A percentile compares a stretch with the other conserved stretches of the same genome.
Conservation (phyloP, 2,329 filamentous ascomycete genomes). For the Fusarium floridanum region DNA sequence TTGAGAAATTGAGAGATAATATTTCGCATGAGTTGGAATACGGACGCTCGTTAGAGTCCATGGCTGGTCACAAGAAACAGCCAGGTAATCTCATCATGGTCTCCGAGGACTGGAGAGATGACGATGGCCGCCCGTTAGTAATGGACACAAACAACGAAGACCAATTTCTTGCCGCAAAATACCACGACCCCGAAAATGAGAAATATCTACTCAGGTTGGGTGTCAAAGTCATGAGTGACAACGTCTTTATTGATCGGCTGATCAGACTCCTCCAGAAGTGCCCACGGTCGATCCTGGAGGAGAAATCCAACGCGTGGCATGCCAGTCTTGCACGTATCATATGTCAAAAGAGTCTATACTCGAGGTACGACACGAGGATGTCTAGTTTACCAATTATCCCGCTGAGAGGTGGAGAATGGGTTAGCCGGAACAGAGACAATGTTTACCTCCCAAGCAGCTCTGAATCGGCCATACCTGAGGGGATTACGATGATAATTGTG, state of each 20-base stretch:
- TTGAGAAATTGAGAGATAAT: background rate
- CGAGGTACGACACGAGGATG: background rate
- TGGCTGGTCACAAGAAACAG: background rate
- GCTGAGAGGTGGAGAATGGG: background rate
- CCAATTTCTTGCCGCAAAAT: background rate
- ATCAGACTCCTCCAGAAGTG: background rate
- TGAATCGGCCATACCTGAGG: background rate
- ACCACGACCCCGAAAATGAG: background rate
- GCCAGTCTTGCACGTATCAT: background rate
- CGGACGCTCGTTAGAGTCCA: background rate
- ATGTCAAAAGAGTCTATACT: background rate
- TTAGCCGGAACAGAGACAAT: background rate
- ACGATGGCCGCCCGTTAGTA: background rate
- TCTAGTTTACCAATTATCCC: background rate
- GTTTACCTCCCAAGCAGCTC: background rate
- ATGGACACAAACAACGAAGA: background rate
- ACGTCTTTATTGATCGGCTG: background rate
- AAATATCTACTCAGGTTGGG: background rate
- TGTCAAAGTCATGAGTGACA: background rate
- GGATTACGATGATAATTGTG: background rate
- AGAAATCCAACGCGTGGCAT: background rate
- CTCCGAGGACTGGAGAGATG: slow-evolving; percentile 1
- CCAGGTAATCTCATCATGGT: background rate
- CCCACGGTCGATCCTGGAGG: background rate
- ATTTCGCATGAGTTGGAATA: background rate